phyloP scores from a whole-genome alignment of 306 rosid genomes.

The Lablab purpureus region DNA sequence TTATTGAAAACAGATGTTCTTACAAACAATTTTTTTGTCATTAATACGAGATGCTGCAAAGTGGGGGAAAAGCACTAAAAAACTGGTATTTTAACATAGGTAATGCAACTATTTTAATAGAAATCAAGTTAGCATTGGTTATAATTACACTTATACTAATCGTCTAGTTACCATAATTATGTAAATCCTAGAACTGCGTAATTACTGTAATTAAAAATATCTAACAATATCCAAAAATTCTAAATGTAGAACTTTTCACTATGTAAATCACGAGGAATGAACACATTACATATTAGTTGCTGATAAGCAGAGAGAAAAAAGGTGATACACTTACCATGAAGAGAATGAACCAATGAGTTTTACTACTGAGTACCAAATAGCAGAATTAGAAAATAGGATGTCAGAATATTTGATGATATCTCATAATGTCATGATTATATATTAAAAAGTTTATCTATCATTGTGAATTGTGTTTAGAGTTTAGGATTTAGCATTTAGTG shows the following conservation, averaged over 20 bases:
- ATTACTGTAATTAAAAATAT: not conserved
- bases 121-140: not conserved
- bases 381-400: not conserved
- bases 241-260: not conserved
- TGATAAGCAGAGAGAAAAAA: not conserved
- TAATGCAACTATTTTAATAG: not conserved
- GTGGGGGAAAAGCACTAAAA: not conserved
- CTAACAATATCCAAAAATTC: not conserved
- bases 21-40: not conserved
- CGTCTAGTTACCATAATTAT: not conserved
- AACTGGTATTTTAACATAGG: not conserved
- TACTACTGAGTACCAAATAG: not conserved
- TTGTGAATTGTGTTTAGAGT: too few species aligned
- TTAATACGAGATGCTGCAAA: not conserved
- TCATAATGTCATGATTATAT: not conserved
- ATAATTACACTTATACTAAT: not conserved
- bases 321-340: not conserved
- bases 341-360: not conserved
- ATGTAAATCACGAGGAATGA: constrained; percentile 9
- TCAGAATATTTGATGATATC: not conserved
- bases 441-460: too few species aligned
- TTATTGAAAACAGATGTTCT: not conserved
- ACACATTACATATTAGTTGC: not conserved
- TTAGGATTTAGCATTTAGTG: too few species aligned
- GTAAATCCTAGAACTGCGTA: not conserved